Conservation (phyloP, 169 alveolate species). For the Sarcocystis neurona region DNA sequence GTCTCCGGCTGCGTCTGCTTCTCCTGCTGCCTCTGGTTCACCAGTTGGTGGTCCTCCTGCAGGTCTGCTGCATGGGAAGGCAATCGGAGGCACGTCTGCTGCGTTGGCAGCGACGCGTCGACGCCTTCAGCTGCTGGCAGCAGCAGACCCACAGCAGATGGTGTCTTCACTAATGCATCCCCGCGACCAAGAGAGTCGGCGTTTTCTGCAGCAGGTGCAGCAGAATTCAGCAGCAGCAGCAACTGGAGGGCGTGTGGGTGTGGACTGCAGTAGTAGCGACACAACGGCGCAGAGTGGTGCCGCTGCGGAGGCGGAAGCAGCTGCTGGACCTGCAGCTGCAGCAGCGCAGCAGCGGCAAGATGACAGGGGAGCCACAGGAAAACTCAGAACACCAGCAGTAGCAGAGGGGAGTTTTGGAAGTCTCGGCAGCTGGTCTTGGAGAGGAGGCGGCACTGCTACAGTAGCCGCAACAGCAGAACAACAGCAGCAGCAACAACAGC, state of each 20-base stretch:
- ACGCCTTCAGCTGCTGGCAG: neutral
- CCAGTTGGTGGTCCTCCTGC: no score
- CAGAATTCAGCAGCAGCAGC: neutral
- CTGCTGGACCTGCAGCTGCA: neutral
- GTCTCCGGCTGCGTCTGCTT: no score
- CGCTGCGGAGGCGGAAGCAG: neutral
- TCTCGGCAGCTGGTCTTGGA: neutral
- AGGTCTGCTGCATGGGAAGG: no score
- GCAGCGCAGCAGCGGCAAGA: neutral
- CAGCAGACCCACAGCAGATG: conserved; percentile 14
- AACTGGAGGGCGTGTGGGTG: no score
- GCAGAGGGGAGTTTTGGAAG: neutral
- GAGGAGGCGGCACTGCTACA: neutral
- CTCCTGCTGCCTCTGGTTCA: no score
- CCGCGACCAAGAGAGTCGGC: conserved; percentile 23
- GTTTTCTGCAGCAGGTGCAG: conserved; percentile 29
- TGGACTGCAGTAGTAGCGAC: no score
- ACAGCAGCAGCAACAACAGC: neutral
- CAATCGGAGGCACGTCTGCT: no score
- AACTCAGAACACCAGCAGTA: neutral
- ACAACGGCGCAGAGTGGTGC: no score
- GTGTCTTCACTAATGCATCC: conserved; percentile 27
- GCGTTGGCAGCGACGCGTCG: no score
- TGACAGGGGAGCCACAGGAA: no score
- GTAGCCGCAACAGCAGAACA: neutral